Conservation (phyloP, 2,329 filamentous ascomycete genomes). For the Albophoma yamanashiensis region DNA sequence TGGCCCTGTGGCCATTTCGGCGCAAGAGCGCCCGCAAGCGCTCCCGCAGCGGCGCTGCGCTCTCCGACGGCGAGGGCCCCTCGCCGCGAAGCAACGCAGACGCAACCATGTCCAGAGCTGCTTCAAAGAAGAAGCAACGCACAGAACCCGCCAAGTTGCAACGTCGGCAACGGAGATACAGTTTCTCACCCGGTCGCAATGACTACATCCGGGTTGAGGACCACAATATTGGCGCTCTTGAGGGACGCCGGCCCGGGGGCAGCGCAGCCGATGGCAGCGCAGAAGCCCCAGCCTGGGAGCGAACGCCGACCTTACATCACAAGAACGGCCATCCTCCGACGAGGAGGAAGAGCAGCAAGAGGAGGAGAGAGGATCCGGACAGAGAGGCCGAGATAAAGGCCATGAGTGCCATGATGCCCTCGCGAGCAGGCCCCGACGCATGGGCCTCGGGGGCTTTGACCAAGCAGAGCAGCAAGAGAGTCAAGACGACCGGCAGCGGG, state of each 20-base stretch:
- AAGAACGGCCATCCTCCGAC: conserved; percentile 52
- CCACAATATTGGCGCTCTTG: conserved; percentile 8
- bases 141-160: conserved; percentile 36
- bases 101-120: conserved; percentile 11
- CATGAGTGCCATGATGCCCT: conserved; percentile 62
- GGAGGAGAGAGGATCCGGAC: conserved; percentile 61
- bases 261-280: conserved; percentile 4
- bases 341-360: conserved; percentile 66
- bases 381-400: conserved; percentile 83
- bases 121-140: conserved; percentile 29
- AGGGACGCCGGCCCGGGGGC: neutral
- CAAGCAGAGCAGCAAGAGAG: conserved; percentile 55
- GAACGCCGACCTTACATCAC: conserved; percentile 42
- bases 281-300: conserved; percentile 15
- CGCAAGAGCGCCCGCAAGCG: conserved; percentile 59
- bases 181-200: conserved; percentile 50
- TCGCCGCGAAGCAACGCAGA: conserved; percentile 25
- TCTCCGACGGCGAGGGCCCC: conserved; percentile 39
- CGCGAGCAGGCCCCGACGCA: conserved; percentile 49
- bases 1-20: conserved; percentile 80
- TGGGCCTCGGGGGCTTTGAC: conserved; percentile 49
- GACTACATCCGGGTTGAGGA: conserved; percentile 38
- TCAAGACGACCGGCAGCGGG: conserved; percentile 39
- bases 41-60: conserved; percentile 39
- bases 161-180: conserved; percentile 41